A percentile compares a stretch with the other conserved stretches of the same genome.
Conservation (phyloP, 192 early-diverging fungal species). For the Coemansia javaensis region DNA sequence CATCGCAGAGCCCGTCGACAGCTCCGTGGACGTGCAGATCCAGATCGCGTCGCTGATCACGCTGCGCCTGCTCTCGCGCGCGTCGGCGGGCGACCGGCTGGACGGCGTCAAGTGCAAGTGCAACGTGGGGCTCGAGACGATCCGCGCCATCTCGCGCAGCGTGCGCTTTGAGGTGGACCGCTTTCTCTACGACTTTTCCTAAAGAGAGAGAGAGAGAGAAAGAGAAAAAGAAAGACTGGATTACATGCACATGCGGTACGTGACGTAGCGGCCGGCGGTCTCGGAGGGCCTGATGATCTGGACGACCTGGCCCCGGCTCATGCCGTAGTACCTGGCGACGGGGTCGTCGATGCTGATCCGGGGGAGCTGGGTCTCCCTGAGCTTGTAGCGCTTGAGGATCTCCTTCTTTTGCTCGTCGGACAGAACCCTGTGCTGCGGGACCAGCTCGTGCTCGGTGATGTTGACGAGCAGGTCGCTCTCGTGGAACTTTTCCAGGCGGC, state of each 20-base stretch:
- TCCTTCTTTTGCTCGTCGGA: conserved; percentile 83
- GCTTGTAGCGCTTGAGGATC: conserved; percentile 82
- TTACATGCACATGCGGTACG: conserved; percentile 89
- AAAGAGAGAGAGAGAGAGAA: too few species aligned
- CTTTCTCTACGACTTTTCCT: conserved; percentile 65
- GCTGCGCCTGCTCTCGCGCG: conserved; percentile 68
- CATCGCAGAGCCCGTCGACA: conserved; percentile 65
- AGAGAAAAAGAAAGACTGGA: background rate
- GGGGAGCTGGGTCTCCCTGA: conserved; percentile 95
- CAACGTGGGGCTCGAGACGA: conserved; percentile 78
- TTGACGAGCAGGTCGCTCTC: conserved; percentile 94
- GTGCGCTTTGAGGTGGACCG: conserved; percentile 84
- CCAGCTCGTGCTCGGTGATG: conserved; percentile 92
- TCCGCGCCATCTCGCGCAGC: conserved; percentile 64
- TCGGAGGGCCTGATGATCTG: conserved; percentile 93
- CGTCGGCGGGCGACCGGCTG: conserved; percentile 66
- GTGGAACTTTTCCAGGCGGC: conserved; percentile 74
- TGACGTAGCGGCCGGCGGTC: conserved; percentile 96
- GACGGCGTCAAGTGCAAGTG: conserved; percentile 86
- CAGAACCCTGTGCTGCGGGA: conserved; percentile 91
- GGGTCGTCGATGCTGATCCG: conserved; percentile 85
- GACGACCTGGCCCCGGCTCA: conserved; percentile 82
- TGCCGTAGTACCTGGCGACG: conserved; percentile 93
- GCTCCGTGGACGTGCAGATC: conserved; percentile 60
- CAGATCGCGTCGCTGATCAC: conserved; percentile 83